A percentile compares a stretch with the other conserved stretches of the same genome.
These are phyloP conservation scores for Yamadazyma triangularis DNA, from an alignment of 1,139 yeast genomes.

Conservation along the genomic window DNA sequence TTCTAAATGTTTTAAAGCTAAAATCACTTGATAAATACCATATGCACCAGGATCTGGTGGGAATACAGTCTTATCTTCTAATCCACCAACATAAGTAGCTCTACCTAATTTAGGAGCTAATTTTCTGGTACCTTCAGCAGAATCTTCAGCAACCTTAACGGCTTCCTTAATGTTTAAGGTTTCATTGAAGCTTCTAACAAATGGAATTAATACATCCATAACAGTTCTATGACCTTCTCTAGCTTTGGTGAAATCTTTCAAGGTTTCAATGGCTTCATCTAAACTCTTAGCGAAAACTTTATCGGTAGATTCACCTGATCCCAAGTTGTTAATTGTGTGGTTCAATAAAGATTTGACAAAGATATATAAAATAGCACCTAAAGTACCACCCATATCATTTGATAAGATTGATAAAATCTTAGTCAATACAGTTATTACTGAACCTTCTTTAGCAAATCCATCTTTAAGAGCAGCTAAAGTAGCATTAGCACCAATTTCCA, in stretches of 20 bases:
- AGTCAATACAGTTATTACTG: conserved; percentile 24
- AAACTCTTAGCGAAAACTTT: conserved; percentile 26
- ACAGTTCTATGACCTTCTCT: conserved; percentile 49
- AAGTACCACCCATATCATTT: conserved; percentile 53
- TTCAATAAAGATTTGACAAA: conserved; percentile 41
- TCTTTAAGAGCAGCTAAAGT: conserved; percentile 28
- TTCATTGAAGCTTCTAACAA: conserved; percentile 25
- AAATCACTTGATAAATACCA: conserved; percentile 21
- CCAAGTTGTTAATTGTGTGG: conserved; percentile 20
- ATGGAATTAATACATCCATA: conserved; percentile 51
- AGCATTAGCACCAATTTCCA: conserved; percentile 39
- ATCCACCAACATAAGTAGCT: conserved; percentile 42
- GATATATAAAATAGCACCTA: conserved; percentile 47
- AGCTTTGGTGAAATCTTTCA: conserved; percentile 42
- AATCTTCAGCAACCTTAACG: conserved; percentile 27
- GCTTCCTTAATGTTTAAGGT: conserved; percentile 24
- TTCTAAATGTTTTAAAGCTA: conserved; percentile 15
- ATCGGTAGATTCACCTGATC: conserved; percentile 8
- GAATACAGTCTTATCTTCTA: conserved; percentile 18
- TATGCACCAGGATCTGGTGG: conserved; percentile 48
- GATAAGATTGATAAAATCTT: conserved; percentile 37
- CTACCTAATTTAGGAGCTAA: conserved; percentile 42
- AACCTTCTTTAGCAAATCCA: conserved; percentile 15
- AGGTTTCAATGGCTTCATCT: conserved; percentile 25
- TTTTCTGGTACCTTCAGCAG: conserved; percentile 40